These are phyloP conservation scores for Rhytidhysteron rufulum DNA, from an alignment of 2,329 filamentous ascomycete species.

Conservation along the genomic window DNA sequence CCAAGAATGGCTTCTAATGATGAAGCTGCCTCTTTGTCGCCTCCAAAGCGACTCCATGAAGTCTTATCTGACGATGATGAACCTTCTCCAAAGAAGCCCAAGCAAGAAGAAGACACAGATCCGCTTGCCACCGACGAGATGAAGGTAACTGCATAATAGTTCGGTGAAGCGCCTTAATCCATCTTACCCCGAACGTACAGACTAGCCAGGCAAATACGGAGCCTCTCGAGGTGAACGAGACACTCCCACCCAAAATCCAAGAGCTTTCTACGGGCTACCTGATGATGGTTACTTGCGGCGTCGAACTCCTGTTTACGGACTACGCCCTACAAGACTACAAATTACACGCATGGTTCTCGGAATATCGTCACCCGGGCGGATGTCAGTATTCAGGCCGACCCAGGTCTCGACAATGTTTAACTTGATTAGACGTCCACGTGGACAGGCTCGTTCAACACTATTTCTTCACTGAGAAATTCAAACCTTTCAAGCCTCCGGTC, in stretches of 20 bases:
- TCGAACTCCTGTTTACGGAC: slow-evolving; percentile 33
- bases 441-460: neutral
- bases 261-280: slow-evolving; percentile 24
- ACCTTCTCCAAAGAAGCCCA: slow-evolving; percentile 5
- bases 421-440: slow-evolving; percentile 1
- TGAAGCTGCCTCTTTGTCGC: neutral
- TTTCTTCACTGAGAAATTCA: slow-evolving; percentile 18
- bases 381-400: no score
- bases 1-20: neutral
- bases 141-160: neutral
- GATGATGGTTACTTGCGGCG: slow-evolving; percentile 24
- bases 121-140: neutral
- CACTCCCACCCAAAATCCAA: slow-evolving; percentile 16
- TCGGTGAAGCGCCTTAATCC: neutral
- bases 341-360: slow-evolving; percentile 1
- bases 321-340: slow-evolving; percentile 30
- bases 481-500: slow-evolving; percentile 28
- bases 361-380: no score
- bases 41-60: neutral
- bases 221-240: slow-evolving; percentile 4
- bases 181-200: neutral
- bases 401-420: slow-evolving; percentile 18
- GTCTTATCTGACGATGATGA: neutral
- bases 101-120: slow-evolving; percentile 14
- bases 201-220: neutral